Evolutionary conservation across 768 basidiomycete genomes (phyloP).

Genomic region (Guyanaporus albipodus): DNA sequence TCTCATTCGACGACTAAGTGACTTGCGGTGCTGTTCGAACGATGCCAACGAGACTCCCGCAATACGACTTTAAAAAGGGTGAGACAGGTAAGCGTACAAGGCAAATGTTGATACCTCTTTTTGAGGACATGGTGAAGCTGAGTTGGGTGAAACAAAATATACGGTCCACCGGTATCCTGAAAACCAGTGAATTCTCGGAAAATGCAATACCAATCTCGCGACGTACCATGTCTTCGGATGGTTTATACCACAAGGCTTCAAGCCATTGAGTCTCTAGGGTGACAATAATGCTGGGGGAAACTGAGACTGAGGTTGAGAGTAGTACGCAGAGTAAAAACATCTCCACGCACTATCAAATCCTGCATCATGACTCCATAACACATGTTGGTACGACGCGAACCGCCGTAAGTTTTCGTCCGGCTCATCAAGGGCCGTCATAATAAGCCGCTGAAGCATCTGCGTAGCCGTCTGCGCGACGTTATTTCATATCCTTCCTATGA

Average conservation of each 20-base stretch:
- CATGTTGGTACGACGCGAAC: constrained; percentile 52
- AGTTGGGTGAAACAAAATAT: constrained; percentile 42
- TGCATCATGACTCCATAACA: constrained; percentile 47
- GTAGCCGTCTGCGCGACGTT: constrained; percentile 9
- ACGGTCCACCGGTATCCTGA: constrained; percentile 33
- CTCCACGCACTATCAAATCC: constrained; percentile 37
- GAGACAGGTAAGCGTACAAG: background rate
- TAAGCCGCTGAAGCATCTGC: constrained; percentile 34
- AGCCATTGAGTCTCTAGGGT: constrained; percentile 48
- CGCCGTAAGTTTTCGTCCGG: constrained; percentile 38
- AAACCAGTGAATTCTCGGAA: constrained; percentile 1
- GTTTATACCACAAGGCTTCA: constrained; percentile 42
- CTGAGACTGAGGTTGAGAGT: constrained; percentile 22
- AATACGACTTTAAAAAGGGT: constrained; percentile 37
- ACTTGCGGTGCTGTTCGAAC: constrained; percentile 36
- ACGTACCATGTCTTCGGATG: constrained; percentile 9
- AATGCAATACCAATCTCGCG: background rate
- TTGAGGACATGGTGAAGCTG: constrained; percentile 36
- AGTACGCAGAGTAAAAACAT: background rate
- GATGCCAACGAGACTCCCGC: constrained; percentile 37
- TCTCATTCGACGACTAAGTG: constrained; percentile 37
- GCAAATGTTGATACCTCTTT: constrained; percentile 36
- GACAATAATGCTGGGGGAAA: constrained; percentile 28
- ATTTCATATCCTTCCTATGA: background rate
- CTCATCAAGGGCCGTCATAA: constrained; percentile 37